A percentile compares a stretch with the other conserved stretches of the same genome.
phyloP scores from a whole-genome alignment of 2,329 filamentous ascomycete genomes.

The Ceratocystis lukuohia region DNA sequence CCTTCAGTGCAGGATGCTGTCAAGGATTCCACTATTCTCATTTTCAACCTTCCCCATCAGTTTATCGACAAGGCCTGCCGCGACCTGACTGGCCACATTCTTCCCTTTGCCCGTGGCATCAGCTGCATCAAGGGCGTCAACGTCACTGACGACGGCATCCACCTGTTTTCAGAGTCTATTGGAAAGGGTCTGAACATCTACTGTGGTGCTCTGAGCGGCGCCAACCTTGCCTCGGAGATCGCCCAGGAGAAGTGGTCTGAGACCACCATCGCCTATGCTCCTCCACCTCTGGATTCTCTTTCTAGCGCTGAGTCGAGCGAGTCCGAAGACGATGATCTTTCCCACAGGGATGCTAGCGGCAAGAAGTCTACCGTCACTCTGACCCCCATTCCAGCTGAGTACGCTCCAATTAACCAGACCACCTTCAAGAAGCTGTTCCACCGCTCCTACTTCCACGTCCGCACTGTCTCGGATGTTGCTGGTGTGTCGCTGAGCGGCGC shows the following conservation, averaged over 20 bases:
- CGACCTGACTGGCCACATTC: conserved; percentile 71
- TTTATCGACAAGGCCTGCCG: conserved; percentile 83
- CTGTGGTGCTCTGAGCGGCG: conserved; percentile 86
- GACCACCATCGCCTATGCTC: conserved; percentile 92
- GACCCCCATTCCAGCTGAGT: conserved; percentile 63
- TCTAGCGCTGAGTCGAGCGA: conserved; percentile 41
- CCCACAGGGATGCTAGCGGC: conserved; percentile 57
- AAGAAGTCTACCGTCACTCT: conserved; percentile 55
- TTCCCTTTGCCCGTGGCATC: conserved; percentile 84
- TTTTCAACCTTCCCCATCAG: conserved; percentile 95
- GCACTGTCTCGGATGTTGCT: conserved; percentile 86
- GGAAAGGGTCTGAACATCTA: conserved; percentile 86
- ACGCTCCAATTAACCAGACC: conserved; percentile 72
- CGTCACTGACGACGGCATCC: conserved; percentile 72
- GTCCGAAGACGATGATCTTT: conserved; percentile 39
- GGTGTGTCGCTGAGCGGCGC: conserved; percentile 90
- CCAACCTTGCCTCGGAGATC: conserved; percentile 92
- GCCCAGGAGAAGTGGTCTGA: conserved; percentile 93
- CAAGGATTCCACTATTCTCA: conserved; percentile 69
- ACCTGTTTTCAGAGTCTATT: conserved; percentile 89
- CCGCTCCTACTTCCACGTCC: conserved; percentile 93
- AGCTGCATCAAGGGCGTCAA: conserved; percentile 98
- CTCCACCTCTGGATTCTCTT: conserved; percentile 73
- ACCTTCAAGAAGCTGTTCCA: conserved; percentile 82
- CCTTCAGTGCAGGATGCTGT: conserved; percentile 69